Conservation (phyloP, 768 basidiomycete genomes). For the Pseudohyphozyma bogoriensis region DNA sequence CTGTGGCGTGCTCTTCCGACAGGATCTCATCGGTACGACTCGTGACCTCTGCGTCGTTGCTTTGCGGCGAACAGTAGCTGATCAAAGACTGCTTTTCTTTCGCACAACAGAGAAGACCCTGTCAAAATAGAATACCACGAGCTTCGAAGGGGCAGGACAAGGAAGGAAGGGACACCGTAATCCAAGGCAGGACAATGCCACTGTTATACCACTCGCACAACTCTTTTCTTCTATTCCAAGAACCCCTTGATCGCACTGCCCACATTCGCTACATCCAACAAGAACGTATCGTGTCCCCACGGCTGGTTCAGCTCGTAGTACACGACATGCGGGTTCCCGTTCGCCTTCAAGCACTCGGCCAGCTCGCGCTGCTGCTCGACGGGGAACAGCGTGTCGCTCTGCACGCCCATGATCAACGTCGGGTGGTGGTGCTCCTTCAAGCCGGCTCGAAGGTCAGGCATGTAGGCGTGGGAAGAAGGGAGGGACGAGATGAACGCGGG, state of each 20-base stretch:
- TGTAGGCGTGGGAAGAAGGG: conserved; percentile 33
- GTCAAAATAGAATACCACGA: conserved; percentile 26
- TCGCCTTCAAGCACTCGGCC: conserved; percentile 79
- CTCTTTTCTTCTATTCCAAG: conserved; percentile 41
- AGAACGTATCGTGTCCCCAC: conserved; percentile 98
- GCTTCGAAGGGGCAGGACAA: too few species aligned
- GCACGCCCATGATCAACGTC: conserved; percentile 79
- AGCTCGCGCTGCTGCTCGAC: conserved; percentile 95
- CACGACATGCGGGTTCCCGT: conserved; percentile 76
- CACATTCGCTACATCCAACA: conserved; percentile 85
- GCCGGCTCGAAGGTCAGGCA: conserved; percentile 55
- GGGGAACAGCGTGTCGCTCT: conserved; percentile 92
- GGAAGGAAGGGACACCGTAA: too few species aligned
- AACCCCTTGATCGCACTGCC: conserved; percentile 87
- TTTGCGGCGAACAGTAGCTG: background rate
- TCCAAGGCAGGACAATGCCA: too few species aligned
- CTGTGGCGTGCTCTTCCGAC: background rate
- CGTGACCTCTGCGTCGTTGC: too few species aligned
- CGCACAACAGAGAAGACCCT: conserved; percentile 21
- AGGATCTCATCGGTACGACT: conserved; percentile 24
- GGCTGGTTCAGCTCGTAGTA: conserved; percentile 98
- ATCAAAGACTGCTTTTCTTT: background rate
- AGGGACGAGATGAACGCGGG: conserved; percentile 39
- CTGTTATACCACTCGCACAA: too few species aligned
- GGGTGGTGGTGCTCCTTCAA: conserved; percentile 72